Evolutionary conservation across 768 basidiomycete species (phyloP).

Genomic region (Amanita rimosa): DNA sequence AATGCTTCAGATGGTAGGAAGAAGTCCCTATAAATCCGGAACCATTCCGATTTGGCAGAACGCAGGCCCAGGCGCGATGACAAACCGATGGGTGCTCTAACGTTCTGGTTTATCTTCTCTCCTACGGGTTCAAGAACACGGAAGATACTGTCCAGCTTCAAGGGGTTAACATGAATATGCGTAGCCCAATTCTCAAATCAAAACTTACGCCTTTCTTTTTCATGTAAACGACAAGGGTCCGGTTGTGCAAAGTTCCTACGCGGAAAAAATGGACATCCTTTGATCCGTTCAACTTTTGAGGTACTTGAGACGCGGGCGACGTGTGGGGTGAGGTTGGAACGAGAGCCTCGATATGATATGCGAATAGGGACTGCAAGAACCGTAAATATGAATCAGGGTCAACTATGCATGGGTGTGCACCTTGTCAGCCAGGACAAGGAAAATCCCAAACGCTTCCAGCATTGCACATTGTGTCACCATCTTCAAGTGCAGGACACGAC

Average conservation of each 20-base stretch:
- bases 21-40: slow-evolving; percentile 89
- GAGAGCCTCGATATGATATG: slow-evolving; percentile 92
- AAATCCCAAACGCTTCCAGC: slow-evolving; percentile 92
- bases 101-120: slow-evolving; percentile 74
- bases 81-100: slow-evolving; percentile 58
- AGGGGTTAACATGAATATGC: not conserved
- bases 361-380: slow-evolving; percentile 64
- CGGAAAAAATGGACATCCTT: slow-evolving; percentile 95
- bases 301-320: slow-evolving; percentile 61
- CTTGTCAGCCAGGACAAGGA: slow-evolving; percentile 91
- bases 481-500: slow-evolving; percentile 86
- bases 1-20: slow-evolving; percentile 88
- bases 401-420: slow-evolving; percentile 29
- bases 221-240: slow-evolving; percentile 92
- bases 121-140: slow-evolving; percentile 95
- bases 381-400: slow-evolving; percentile 30
- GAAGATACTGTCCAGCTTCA: slow-evolving; percentile 80
- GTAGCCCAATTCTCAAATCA: not conserved
- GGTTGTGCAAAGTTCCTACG: slow-evolving; percentile 75
- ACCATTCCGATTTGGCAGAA: slow-evolving; percentile 84
- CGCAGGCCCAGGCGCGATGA: slow-evolving; percentile 69
- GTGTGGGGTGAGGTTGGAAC: slow-evolving; percentile 76
- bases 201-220: slow-evolving; percentile 71
- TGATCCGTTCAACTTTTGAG: slow-evolving; percentile 80
- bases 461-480: slow-evolving; percentile 92